phyloP scores from a whole-genome alignment of 345 rosid species.

The Arabidopsis arenosa region DNA sequence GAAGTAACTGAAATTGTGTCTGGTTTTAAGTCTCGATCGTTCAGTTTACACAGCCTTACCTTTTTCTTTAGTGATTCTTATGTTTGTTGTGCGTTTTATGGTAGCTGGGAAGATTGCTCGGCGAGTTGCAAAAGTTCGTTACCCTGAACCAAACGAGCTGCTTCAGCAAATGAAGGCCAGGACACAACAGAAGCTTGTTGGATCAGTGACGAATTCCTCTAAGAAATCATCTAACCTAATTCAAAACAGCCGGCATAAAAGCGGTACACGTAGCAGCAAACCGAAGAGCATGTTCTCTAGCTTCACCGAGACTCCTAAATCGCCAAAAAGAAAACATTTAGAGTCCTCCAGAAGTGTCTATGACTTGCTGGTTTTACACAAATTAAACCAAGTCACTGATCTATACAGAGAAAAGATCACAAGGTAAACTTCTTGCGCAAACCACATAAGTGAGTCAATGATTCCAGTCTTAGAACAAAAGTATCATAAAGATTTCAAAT shows the following conservation, averaged over 20 bases:
- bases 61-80: neutral
- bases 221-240: slow-evolving; percentile 42
- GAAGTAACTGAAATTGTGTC: slow-evolving; percentile 2
- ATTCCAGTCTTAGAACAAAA: slow-evolving; percentile 8
- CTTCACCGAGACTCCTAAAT: slow-evolving; percentile 47
- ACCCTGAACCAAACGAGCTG: slow-evolving; percentile 70
- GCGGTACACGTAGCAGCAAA: slow-evolving; percentile 55
- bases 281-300: slow-evolving; percentile 47
- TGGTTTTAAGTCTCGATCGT: neutral
- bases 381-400: slow-evolving; percentile 8
- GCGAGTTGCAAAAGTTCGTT: slow-evolving; percentile 62
- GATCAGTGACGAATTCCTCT: slow-evolving; percentile 49
- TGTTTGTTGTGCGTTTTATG: slow-evolving; percentile 27
- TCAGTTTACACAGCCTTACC: neutral
- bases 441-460: neutral
- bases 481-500: neutral
- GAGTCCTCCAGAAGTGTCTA: slow-evolving; percentile 50
- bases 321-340: slow-evolving; percentile 46
- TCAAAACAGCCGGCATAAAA: slow-evolving; percentile 45
- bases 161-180: slow-evolving; percentile 38
- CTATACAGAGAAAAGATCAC: neutral
- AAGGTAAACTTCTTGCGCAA: neutral
- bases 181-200: slow-evolving; percentile 42
- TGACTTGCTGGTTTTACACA: slow-evolving; percentile 62
- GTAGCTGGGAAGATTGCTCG: slow-evolving; percentile 68